Evolutionary conservation across 495 filamentous ascomycete species (phyloP).

Genomic region (Peziza echinospora): DNA sequence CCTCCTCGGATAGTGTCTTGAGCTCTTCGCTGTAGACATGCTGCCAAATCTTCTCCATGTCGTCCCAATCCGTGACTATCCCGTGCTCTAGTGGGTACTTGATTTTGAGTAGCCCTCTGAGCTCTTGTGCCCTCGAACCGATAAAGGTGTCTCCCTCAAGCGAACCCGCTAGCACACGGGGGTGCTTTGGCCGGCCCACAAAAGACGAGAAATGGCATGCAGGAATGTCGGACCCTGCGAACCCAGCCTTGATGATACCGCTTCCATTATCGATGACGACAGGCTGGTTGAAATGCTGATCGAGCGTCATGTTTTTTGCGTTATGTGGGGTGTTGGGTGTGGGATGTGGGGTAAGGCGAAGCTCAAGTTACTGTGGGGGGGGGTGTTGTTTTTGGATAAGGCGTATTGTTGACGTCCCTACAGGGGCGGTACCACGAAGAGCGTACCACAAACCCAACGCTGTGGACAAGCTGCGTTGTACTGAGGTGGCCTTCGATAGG

Average conservation of each 20-base stretch:
- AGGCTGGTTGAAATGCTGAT: slow-evolving; percentile 83
- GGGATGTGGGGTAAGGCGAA: background rate
- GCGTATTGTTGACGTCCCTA: too few relatives aligned
- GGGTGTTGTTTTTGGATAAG: background rate
- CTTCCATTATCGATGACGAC: slow-evolving; percentile 99
- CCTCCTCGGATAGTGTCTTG: slow-evolving; percentile 92
- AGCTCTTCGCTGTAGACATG: slow-evolving; percentile 98
- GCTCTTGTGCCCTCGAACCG: slow-evolving; percentile 50
- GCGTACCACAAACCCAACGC: background rate
- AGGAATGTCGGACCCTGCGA: slow-evolving; percentile 84
- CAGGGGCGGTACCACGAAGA: background rate
- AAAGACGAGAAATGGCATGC: slow-evolving; percentile 98
- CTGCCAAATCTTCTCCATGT: slow-evolving; percentile 99
- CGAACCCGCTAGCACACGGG: slow-evolving; percentile 84
- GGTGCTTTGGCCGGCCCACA: slow-evolving; percentile 89
- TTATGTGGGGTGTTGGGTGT: slow-evolving; percentile 1
- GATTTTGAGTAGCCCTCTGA: slow-evolving; percentile 94
- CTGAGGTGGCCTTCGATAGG: too few relatives aligned
- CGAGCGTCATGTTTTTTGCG: slow-evolving; percentile 23
- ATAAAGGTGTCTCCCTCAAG: slow-evolving; percentile 96
- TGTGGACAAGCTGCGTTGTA: too few relatives aligned
- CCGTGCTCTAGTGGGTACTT: slow-evolving; percentile 99
- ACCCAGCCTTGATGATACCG: slow-evolving; percentile 90
- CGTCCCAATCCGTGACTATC: slow-evolving; percentile 99
- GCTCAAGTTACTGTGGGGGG: too few relatives aligned